Conservation (phyloP, 1,284 basidiomycete genomes). For the Mycena sp. region DNA sequence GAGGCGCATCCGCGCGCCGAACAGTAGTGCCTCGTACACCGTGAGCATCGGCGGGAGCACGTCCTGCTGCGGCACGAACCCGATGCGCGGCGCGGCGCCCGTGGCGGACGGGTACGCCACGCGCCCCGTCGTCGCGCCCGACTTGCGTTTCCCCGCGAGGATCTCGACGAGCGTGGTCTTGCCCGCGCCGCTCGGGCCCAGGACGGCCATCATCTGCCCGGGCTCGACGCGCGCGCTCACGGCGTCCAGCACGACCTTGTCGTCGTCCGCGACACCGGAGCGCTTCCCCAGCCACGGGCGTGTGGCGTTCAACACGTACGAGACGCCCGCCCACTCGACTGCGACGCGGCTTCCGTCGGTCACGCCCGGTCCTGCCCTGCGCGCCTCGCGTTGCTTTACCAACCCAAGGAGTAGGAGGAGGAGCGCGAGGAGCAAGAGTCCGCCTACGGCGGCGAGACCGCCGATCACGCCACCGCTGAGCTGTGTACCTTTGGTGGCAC, state of each 20-base stretch:
- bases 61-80: slow-evolving; percentile 90
- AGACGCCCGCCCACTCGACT: slow-evolving; percentile 83
- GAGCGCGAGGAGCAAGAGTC: slow-evolving; percentile 67
- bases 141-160: slow-evolving; percentile 80
- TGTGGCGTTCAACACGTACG: no score
- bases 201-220: slow-evolving; percentile 87
- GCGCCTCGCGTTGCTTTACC: slow-evolving; percentile 67
- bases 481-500: slow-evolving; percentile 50
- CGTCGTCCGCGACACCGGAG: no score
- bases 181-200: slow-evolving; percentile 88
- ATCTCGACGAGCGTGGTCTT: slow-evolving; percentile 91
- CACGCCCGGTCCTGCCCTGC: slow-evolving; percentile 51
- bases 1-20: slow-evolving; percentile 84
- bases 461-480: slow-evolving; percentile 87
- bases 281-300: no score
- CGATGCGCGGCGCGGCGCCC: slow-evolving; percentile 60
- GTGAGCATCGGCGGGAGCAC: slow-evolving; percentile 83
- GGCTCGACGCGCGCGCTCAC: slow-evolving; percentile 75
- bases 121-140: slow-evolving; percentile 70
- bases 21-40: slow-evolving; percentile 84
- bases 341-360: slow-evolving; percentile 59
- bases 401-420: slow-evolving; percentile 69
- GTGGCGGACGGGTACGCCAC: slow-evolving; percentile 63
- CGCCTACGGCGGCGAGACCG: slow-evolving; percentile 84
- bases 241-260: slow-evolving; percentile 77